phyloP scores from a whole-genome alignment of 495 filamentous ascomycete genomes.

The Aspergillus ellipticus region DNA sequence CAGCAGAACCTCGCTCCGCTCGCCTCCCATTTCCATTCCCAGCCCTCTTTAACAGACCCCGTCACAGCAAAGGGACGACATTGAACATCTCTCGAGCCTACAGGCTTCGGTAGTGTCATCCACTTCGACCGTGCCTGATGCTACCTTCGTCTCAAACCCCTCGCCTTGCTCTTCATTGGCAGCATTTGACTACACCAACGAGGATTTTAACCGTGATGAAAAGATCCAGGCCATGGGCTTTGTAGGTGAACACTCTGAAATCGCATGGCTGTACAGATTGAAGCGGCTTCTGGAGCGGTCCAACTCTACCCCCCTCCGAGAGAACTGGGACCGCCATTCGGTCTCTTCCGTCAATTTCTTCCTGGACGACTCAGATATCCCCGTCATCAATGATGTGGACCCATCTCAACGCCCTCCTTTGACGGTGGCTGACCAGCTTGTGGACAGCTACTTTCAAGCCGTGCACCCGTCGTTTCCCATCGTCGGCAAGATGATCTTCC shows the following conservation, averaged over 20 bases:
- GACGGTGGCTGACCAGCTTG: slow-evolving; percentile 48
- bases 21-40: not conserved
- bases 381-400: slow-evolving; percentile 42
- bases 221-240: slow-evolving; percentile 52
- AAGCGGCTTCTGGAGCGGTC: slow-evolving; percentile 35
- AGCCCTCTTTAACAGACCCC: not conserved
- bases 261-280: slow-evolving; percentile 56
- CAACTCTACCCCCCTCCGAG: slow-evolving; percentile 9
- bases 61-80: slow-evolving; percentile 9
- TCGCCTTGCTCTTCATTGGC: slow-evolving; percentile 45
- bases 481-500: slow-evolving; percentile 45
- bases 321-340: slow-evolving; percentile 23
- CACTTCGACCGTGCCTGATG: slow-evolving; percentile 17
- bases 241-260: slow-evolving; percentile 60
- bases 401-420: slow-evolving; percentile 45
- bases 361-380: slow-evolving; percentile 50
- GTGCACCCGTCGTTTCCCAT: slow-evolving; percentile 60
- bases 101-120: slow-evolving; percentile 14
- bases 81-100: slow-evolving; percentile 12
- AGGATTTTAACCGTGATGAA: slow-evolving; percentile 56
- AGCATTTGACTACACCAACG: slow-evolving; percentile 50
- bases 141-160: slow-evolving; percentile 16
- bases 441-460: slow-evolving; percentile 52
- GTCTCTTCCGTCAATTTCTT: slow-evolving; percentile 51
- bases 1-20: not conserved